Evolutionary conservation across 2,329 filamentous ascomycete species (phyloP).

Genomic region (Plectosphaerella plurivora): DNA sequence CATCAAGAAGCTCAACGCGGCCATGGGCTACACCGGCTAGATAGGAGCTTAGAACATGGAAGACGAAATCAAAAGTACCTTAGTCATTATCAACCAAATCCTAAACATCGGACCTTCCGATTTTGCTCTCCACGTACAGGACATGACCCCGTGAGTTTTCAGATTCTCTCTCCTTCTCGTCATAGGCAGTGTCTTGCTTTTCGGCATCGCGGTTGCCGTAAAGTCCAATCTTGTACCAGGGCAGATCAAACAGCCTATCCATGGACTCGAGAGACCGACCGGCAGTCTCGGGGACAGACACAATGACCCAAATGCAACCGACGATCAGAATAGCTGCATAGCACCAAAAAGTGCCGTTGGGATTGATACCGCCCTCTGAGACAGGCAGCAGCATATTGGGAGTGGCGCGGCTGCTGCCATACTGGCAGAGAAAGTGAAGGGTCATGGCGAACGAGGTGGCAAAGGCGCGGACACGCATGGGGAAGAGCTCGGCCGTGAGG

Average conservation of each 20-base stretch:
- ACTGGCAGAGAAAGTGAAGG: constrained; percentile 64
- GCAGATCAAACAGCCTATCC: constrained; percentile 59
- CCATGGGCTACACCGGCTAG: constrained; percentile 1
- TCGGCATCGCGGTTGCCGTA: constrained; percentile 33
- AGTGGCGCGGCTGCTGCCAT: constrained; percentile 61
- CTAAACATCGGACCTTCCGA: too few relatives aligned
- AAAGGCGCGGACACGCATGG: constrained; percentile 58
- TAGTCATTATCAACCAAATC: too few relatives aligned
- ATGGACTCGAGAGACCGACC: constrained; percentile 55
- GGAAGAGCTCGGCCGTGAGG: constrained; percentile 64
- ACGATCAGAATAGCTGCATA: constrained; percentile 37
- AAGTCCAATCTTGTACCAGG: constrained; percentile 63
- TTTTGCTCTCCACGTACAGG: neutral
- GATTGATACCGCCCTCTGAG: constrained; percentile 29
- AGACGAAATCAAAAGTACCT: too few relatives aligned
- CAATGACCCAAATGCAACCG: constrained; percentile 60
- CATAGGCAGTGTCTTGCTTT: constrained; percentile 22
- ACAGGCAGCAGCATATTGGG: constrained; percentile 55
- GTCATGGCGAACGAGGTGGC: constrained; percentile 61
- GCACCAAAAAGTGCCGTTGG: constrained; percentile 62
- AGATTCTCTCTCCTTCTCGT: constrained; percentile 38
- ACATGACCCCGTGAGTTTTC: constrained; percentile 21
- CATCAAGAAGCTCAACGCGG: constrained; percentile 18
- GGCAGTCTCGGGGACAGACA: constrained; percentile 61
- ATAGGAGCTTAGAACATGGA: too few relatives aligned